A percentile compares a stretch with the other conserved stretches of the same genome.
Conservation (phyloP, 2,329 filamentous ascomycete species). For the Trichoderma sp. region DNA sequence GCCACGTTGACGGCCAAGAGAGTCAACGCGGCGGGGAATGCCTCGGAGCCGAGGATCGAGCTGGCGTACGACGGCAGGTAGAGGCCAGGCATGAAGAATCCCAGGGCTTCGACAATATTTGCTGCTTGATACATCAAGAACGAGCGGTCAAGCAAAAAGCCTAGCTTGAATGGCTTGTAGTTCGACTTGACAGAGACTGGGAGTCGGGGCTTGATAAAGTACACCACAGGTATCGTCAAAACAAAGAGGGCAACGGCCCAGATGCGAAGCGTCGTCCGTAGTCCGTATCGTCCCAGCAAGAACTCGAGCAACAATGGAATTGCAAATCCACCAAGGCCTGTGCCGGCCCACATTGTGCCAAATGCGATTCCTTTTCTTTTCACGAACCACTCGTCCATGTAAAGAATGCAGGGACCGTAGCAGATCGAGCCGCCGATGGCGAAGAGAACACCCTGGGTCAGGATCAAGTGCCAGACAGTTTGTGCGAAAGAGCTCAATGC, state of each 20-base stretch:
- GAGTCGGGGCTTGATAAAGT: constrained; percentile 51
- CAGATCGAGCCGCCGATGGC: constrained; percentile 50
- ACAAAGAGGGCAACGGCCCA: constrained; percentile 48
- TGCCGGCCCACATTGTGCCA: constrained; percentile 42
- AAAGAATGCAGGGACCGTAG: constrained; percentile 51
- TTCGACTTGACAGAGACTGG: constrained; percentile 33
- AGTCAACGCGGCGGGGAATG: constrained; percentile 48
- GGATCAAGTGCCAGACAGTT: constrained; percentile 49
- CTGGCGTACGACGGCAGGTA: constrained; percentile 56
- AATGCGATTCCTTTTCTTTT: constrained; percentile 24
- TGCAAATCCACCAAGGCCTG: constrained; percentile 46
- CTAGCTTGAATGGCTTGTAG: constrained; percentile 35
- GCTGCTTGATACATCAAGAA: constrained; percentile 55
- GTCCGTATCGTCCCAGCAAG: constrained; percentile 46
- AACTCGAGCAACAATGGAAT: constrained; percentile 43
- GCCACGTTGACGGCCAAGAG: constrained; percentile 55
- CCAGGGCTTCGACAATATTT: constrained; percentile 54
- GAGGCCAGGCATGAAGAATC: constrained; percentile 58
- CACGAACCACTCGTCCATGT: constrained; percentile 57
- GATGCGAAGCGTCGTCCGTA: constrained; percentile 41
- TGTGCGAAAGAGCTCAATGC: constrained; percentile 48
- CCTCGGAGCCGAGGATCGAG: constrained; percentile 41
- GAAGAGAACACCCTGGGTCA: constrained; percentile 57
- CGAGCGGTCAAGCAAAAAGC: constrained; percentile 48
- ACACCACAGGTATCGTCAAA: constrained; percentile 49